A percentile compares a stretch with the other conserved stretches of the same genome.
These are phyloP conservation scores for Rasamsonia emersonii DNA, from an alignment of 2,329 filamentous ascomycete genomes.

Conservation along the genomic window DNA sequence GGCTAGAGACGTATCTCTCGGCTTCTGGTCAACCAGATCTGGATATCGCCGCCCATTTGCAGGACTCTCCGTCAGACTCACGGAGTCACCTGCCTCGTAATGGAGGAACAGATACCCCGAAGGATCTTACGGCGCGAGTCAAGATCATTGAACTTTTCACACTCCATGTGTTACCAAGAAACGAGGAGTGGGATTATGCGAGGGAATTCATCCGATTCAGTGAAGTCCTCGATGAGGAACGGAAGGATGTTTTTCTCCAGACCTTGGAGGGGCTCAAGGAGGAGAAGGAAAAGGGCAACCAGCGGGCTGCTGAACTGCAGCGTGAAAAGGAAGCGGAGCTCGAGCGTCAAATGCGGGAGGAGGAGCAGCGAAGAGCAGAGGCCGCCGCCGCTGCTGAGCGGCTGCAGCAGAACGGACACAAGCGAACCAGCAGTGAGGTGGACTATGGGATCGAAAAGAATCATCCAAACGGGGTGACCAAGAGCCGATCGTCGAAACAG, in stretches of 20 bases:
- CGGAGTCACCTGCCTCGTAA: constrained; percentile 27
- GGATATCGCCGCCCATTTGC: constrained; percentile 59
- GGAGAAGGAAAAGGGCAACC: constrained; percentile 66
- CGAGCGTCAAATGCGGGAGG: constrained; percentile 37
- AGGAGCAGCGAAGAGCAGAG: constrained; percentile 32
- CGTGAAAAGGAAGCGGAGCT: constrained; percentile 51
- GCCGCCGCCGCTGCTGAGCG: constrained; percentile 34
- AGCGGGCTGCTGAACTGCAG: constrained; percentile 54
- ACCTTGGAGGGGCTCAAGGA: constrained; percentile 77
- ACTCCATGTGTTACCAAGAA: constrained; percentile 84
- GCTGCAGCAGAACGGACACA: constrained; percentile 22
- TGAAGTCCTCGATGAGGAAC: constrained; percentile 83
- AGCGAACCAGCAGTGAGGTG: constrained; percentile 55
- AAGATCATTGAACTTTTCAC: constrained; percentile 95
- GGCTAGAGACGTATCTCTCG: constrained; percentile 81
- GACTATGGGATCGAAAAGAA: constrained; percentile 61
- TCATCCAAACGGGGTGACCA: constrained; percentile 27
- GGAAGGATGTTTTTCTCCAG: constrained; percentile 78
- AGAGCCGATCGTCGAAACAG: constrained; percentile 18
- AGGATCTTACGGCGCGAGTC: constrained; percentile 73
- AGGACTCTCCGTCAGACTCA: constrained; percentile 24
- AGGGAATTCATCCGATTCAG: constrained; percentile 81
- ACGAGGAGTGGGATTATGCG: constrained; percentile 94
- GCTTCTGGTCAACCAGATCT: constrained; percentile 64
- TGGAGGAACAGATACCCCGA: constrained; percentile 69